Conservation (phyloP, 306 rosid genomes). For the Chamaecrista fasciculata region DNA sequence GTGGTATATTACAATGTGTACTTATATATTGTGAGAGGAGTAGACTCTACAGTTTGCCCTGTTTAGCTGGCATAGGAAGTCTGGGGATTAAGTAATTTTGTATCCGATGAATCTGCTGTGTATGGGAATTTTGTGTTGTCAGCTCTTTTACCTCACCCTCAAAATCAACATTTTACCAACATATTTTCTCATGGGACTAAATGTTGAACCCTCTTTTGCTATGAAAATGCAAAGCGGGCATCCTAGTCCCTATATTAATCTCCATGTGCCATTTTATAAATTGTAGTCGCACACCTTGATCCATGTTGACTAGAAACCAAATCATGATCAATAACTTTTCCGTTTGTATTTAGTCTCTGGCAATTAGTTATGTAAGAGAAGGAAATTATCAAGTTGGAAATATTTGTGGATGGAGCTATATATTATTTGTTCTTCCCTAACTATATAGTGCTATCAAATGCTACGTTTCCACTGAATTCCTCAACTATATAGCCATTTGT, state of each 20-base stretch:
- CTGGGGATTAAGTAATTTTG: neutral
- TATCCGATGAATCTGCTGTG: neutral
- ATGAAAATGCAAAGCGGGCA: constrained; percentile 25
- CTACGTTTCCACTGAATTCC: neutral
- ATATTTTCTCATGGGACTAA: neutral
- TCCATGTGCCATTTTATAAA: constrained; percentile 48
- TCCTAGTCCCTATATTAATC: constrained; percentile 33
- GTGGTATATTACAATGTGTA: constrained; percentile 31
- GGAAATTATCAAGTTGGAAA: neutral
- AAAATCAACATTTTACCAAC: neutral
- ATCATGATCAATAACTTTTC: neutral
- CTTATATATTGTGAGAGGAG: too few relatives aligned
- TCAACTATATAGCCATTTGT: neutral
- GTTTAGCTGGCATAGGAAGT: neutral
- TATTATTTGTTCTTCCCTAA: too few relatives aligned
- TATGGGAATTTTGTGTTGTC: neutral
- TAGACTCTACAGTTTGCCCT: neutral
- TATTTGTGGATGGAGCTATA: too few relatives aligned
- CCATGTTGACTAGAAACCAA: neutral
- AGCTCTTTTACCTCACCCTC: neutral
- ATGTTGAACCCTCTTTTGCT: constrained; percentile 31
- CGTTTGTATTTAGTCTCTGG: neutral
- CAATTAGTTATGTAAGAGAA: neutral
- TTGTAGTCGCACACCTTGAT: constrained; percentile 33
- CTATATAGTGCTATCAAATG: too few relatives aligned